Conservation (phyloP, 495 filamentous ascomycete genomes). For the Talaromyces wortmannii region DNA sequence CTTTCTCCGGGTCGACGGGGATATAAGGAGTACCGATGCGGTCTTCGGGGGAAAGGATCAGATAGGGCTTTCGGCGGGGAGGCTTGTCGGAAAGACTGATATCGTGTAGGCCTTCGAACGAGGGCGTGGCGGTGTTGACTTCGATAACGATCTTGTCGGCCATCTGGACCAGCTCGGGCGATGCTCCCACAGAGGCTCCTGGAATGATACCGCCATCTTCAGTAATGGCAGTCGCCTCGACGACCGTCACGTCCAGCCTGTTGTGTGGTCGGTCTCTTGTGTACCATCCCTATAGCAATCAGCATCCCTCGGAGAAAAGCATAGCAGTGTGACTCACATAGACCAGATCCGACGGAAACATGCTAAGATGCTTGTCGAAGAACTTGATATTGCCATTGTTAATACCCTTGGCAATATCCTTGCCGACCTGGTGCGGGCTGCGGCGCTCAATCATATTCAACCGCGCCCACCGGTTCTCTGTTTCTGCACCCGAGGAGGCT, state of each 20-base stretch:
- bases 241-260: conserved; percentile 74
- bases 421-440: conserved; percentile 84
- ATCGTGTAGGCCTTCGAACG: conserved; percentile 85
- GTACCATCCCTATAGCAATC: conserved; percentile 59
- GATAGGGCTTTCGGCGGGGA: conserved; percentile 74
- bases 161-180: conserved; percentile 81
- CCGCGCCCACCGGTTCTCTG: conserved; percentile 82
- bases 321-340: conserved; percentile 46
- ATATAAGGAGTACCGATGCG: conserved; percentile 79
- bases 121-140: conserved; percentile 82
- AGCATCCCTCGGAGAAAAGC: background rate
- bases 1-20: conserved; percentile 83
- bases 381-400: conserved; percentile 86
- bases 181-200: conserved; percentile 80
- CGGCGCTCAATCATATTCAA: conserved; percentile 87
- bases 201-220: conserved; percentile 88
- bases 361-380: conserved; percentile 86
- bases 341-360: conserved; percentile 86
- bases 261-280: conserved; percentile 68
- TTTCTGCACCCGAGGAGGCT: conserved; percentile 82
- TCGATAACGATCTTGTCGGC: conserved; percentile 92
- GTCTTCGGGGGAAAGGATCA: conserved; percentile 74
- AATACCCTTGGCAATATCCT: conserved; percentile 85
- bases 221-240: conserved; percentile 87
- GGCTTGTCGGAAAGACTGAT: conserved; percentile 84